Evolutionary conservation across 108 stramenopile species (phyloP).

Genomic region (Pseudonitzschia delicatissima): DNA sequence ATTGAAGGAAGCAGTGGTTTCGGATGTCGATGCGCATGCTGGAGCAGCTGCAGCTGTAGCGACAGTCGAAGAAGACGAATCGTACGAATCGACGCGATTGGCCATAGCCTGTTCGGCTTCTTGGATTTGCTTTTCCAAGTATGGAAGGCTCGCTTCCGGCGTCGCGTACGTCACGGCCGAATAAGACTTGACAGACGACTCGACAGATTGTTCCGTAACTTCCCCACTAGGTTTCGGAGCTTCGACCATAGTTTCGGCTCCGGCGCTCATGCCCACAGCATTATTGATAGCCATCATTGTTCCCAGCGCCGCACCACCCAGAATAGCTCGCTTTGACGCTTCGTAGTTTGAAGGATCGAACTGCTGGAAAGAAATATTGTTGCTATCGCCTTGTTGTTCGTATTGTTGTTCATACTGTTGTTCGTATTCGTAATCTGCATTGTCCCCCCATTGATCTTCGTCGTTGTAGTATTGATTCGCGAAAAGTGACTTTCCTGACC

Average conservation of each 20-base stretch:
- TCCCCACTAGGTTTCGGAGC: not conserved
- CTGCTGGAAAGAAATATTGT: too few species aligned
- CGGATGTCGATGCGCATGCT: not conserved
- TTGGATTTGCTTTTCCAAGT: conserved; percentile 9
- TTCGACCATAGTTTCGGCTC: not conserved
- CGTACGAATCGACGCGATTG: not conserved
- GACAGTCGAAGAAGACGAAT: not conserved
- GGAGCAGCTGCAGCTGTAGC: not conserved
- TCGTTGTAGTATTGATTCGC: not conserved
- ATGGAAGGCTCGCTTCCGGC: conserved; percentile 1
- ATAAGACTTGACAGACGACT: not conserved
- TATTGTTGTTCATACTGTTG: not conserved
- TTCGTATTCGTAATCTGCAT: not conserved
- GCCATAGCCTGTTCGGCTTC: not conserved
- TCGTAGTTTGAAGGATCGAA: not conserved
- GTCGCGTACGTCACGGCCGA: not conserved
- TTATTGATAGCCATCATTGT: not conserved
- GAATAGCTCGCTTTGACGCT: not conserved
- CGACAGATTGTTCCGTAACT: not conserved
- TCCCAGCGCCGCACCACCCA: conserved; percentile 2
- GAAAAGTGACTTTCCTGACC: not conserved
- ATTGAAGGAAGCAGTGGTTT: not conserved
- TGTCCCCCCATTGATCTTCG: conserved; percentile 1
- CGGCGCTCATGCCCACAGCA: conserved; percentile 2
- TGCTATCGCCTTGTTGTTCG: not conserved